Conservation (phyloP, 257 asterid genomes). For the Salvia rosmarinus region DNA sequence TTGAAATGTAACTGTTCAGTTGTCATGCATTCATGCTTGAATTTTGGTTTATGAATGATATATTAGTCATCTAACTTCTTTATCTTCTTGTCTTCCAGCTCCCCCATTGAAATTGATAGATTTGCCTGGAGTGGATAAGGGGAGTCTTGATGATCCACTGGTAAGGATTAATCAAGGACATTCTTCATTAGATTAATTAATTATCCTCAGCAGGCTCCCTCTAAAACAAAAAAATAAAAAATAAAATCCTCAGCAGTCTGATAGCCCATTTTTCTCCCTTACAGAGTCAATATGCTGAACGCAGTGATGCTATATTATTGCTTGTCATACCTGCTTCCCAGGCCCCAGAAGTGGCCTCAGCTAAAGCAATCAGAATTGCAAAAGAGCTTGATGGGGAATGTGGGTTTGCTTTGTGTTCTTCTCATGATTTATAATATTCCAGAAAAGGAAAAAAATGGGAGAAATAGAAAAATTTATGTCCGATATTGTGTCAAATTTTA, state of each 20-base stretch:
- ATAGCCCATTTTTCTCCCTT: slow-evolving; percentile 21
- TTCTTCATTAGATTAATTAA: neutral
- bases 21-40: slow-evolving; percentile 2
- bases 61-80: slow-evolving; percentile 19
- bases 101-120: slow-evolving; percentile 92
- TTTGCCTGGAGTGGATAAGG: slow-evolving; percentile 94
- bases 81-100: slow-evolving; percentile 52
- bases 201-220: too few species aligned
- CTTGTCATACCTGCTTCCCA: slow-evolving; percentile 89
- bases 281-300: slow-evolving; percentile 91
- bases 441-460: neutral
- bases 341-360: slow-evolving; percentile 93
- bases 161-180: slow-evolving; percentile 36
- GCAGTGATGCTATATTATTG: slow-evolving; percentile 86
- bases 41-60: slow-evolving; percentile 7
- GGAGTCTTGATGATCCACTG: slow-evolving; percentile 80
- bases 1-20: slow-evolving; percentile 2
- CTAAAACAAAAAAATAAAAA: too few species aligned
- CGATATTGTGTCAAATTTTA: slow-evolving; percentile 2
- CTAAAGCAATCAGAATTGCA: slow-evolving; percentile 91
- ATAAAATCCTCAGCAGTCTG: slow-evolving; percentile 31
- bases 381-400: slow-evolving; percentile 97
- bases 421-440: slow-evolving; percentile 25
- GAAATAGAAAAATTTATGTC: neutral
- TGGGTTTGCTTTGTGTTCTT: slow-evolving; percentile 46